Conservation (phyloP, 2,329 filamentous ascomycete species). For the Lecanicillium sp. region DNA sequence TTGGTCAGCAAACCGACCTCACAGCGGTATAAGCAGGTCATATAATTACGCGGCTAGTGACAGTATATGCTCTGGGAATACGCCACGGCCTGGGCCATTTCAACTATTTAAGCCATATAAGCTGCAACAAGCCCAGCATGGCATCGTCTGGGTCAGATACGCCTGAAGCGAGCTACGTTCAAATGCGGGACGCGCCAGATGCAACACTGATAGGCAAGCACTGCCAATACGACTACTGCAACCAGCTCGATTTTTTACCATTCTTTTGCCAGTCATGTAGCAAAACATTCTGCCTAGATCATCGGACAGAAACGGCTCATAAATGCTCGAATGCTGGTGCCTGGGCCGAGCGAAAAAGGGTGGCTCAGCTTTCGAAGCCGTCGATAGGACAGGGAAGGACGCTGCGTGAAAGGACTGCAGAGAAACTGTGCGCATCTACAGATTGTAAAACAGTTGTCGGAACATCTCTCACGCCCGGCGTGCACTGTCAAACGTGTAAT, state of each 20-base stretch:
- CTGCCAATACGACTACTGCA: slow-evolving; percentile 87
- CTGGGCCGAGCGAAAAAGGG: slow-evolving; percentile 50
- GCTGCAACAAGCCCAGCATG: slow-evolving; percentile 30
- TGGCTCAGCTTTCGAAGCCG: slow-evolving; percentile 43
- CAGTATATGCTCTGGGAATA: no score
- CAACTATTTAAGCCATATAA: slow-evolving; percentile 1
- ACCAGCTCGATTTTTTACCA: slow-evolving; percentile 91
- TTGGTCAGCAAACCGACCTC: slow-evolving; percentile 4
- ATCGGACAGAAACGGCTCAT: slow-evolving; percentile 80
- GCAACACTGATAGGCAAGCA: slow-evolving; percentile 80
- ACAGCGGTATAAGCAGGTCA: background rate
- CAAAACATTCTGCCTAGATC: slow-evolving; percentile 84
- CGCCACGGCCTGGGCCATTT: no score
- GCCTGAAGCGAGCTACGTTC: slow-evolving; percentile 51
- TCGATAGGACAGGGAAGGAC: slow-evolving; percentile 46
- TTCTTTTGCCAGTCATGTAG: slow-evolving; percentile 87
- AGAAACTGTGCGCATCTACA: slow-evolving; percentile 60
- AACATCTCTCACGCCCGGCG: slow-evolving; percentile 57
- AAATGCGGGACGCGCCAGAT: slow-evolving; percentile 63
- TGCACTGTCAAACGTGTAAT: slow-evolving; percentile 65
- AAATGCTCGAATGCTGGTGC: slow-evolving; percentile 53
- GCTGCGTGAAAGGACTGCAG: slow-evolving; percentile 44
- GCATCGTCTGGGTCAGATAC: slow-evolving; percentile 34
- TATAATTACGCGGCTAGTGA: no score
- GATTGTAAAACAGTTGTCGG: slow-evolving; percentile 64